A percentile compares a stretch with the other conserved stretches of the same genome.
phyloP scores from a whole-genome alignment of 75 land plant genomes.

The Isoetes taiwanensis region DNA sequence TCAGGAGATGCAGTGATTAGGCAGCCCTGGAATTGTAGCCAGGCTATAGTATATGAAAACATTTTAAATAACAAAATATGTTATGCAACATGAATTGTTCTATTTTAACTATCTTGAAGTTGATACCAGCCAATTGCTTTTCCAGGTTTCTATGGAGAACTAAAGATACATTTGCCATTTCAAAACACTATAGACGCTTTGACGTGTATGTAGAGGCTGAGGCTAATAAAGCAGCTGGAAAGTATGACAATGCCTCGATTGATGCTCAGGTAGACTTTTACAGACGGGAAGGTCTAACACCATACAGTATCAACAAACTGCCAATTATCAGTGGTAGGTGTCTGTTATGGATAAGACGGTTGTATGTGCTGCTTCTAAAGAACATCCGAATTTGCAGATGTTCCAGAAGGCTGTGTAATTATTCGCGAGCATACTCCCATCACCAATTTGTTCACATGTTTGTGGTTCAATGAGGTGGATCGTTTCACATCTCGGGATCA shows the following conservation, averaged over 20 bases:
- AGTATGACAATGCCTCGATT: slow-evolving; percentile 76
- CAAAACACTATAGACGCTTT: slow-evolving; percentile 72
- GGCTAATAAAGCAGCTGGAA: slow-evolving; percentile 82
- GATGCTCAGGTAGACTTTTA: slow-evolving; percentile 75
- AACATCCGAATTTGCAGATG: slow-evolving; percentile 37
- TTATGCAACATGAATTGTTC: neutral
- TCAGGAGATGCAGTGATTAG: no score
- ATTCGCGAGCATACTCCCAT: slow-evolving; percentile 83
- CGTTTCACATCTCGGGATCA: slow-evolving; percentile 89
- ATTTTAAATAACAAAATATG: no score
- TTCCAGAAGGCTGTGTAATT: slow-evolving; percentile 88
- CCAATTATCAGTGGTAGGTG: slow-evolving; percentile 68
- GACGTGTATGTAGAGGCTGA: slow-evolving; percentile 83
- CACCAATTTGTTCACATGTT: slow-evolving; percentile 81
- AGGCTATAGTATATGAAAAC: no score
- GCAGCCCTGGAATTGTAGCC: no score
- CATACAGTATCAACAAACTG: slow-evolving; percentile 45
- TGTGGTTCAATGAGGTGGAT: slow-evolving; percentile 98
- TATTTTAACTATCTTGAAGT: neutral
- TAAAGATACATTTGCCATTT: slow-evolving; percentile 73
- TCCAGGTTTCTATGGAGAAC: slow-evolving; percentile 75
- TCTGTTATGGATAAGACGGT: neutral
- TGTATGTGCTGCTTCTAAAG: neutral
- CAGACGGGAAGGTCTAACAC: slow-evolving; percentile 60
- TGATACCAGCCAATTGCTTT: neutral